Conservation (phyloP, 495 filamentous ascomycete genomes). For the Aspergillus sparsus region DNA sequence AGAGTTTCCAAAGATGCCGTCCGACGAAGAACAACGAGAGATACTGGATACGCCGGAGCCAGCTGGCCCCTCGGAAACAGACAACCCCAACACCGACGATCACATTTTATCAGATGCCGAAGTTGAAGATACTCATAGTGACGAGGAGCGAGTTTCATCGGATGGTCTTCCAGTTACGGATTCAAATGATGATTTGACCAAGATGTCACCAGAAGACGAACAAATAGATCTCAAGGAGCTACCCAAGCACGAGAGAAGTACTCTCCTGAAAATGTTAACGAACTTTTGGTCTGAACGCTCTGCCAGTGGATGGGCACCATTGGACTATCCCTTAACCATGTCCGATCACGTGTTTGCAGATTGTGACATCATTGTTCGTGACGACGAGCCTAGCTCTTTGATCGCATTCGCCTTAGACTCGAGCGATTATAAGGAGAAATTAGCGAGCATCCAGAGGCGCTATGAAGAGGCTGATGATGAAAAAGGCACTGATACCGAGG, state of each 20-base stretch:
- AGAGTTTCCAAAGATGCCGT: slow-evolving; percentile 29
- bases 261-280: slow-evolving; percentile 88
- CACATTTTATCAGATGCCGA: slow-evolving; percentile 68
- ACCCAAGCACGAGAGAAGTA: slow-evolving; percentile 86
- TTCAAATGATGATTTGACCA: slow-evolving; percentile 62
- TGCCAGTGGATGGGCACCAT: slow-evolving; percentile 89
- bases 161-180: slow-evolving; percentile 70
- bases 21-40: slow-evolving; percentile 24
- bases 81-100: slow-evolving; percentile 52
- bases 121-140: slow-evolving; percentile 60
- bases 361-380: slow-evolving; percentile 94
- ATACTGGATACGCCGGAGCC: slow-evolving; percentile 27
- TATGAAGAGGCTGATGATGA: slow-evolving; percentile 46
- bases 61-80: slow-evolving; percentile 48
- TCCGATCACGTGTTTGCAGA: slow-evolving; percentile 95
- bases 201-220: slow-evolving; percentile 58
- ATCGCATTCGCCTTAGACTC: slow-evolving; percentile 90
- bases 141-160: slow-evolving; percentile 62
- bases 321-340: slow-evolving; percentile 88
- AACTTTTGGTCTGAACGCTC: slow-evolving; percentile 99
- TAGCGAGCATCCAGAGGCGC: slow-evolving; percentile 67
- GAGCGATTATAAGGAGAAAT: slow-evolving; percentile 78
- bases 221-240: slow-evolving; percentile 67
- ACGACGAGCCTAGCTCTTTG: slow-evolving; percentile 95
- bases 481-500: slow-evolving; percentile 19